Evolutionary conservation across 352 stramenopile species (phyloP), one percentile per base, ranked within the genome.

Genomic region (Phytopythium boreale): DNA sequence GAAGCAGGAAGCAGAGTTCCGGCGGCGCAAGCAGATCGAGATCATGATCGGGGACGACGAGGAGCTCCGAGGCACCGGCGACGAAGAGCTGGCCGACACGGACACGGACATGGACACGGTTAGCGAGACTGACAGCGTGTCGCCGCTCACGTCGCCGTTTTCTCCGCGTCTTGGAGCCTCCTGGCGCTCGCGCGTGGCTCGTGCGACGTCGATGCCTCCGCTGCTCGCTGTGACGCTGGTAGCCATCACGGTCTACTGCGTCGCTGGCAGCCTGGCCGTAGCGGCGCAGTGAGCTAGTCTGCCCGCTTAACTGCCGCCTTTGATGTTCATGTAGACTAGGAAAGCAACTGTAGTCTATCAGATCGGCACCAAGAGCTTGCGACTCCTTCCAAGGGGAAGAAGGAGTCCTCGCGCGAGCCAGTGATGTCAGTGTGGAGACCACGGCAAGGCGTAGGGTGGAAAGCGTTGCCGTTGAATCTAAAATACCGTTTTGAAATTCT

Each of bases 1-100:
- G 56, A 62, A 55, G 17, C 56, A 0, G 24, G 69, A 27, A 53
- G 70, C 7, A 57, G 60, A 43, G 51, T 71, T 41, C 51, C 63
- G 6, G 44, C 39, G 19, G 20, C 60, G 12, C 26, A 62, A 61
- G 36, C 50, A 12, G 22, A 52, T 27, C 29, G 59, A 31, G 29
- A 43, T 34, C 29, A 19, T 1, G 29, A 56, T 63, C 60, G 11
- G 65, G 68, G 58, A 67, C 76, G 62, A 71, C 77, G 64, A 79
- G 64, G n/a, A 74, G 86, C 19, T 70, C 80, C 24, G 67, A 80
- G 49, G 68, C 79, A 19, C 79, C 80, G 61, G 39, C 26, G 39
- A 58, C 29, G 59, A 58, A n/a, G 36, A 60, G 37, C 31, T 62
- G 37, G 56, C 41, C 41, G 56, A 62, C 41, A 41, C 56, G 34